Evolutionary conservation across 495 filamentous ascomycete species (phyloP), one percentile per base, ranked within the genome.

Genomic region (Aspergillus nidulans): DNA sequence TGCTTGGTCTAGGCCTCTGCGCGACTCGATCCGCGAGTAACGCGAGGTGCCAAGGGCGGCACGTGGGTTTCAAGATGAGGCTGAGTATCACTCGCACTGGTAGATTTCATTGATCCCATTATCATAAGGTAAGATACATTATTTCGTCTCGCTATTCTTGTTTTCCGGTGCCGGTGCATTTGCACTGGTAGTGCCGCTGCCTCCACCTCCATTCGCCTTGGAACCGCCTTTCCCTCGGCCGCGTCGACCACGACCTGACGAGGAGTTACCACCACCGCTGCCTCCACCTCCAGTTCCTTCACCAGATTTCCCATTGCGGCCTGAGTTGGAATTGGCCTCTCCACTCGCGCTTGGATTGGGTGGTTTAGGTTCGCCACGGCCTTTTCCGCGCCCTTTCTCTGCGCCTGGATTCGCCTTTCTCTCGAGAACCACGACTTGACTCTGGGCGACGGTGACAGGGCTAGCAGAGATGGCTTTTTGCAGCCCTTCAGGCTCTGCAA

Each of bases 391-490:
- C 3, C 68, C 58, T 28, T 73, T 72, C 52, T 74, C 68, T 12
- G 62, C 66, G 4, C 67, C 65, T 9, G 71, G 69, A 23, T 73
- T 73, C 32, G 61, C 83, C 72, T 91, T 91, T 48, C 88, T 76
- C 72, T 96, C 91, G 12, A 95, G 71, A 10, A 96, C 88, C 59
- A 91, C 87, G 6, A 96, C 90, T 6, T 87, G 85, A 8, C 89
- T 90, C 70, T 92, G 87, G 10, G 86, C 91, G 9, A 96, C 83
- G 6, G 83, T 73, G 16, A 95, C 78, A 0, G 89, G 89, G 61
- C 88, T 95, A 15, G 86, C 89, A 18, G 83, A 79, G 60, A 96
- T 87, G 20, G 91, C 91, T 58, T 86, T 87, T 59, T 81, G 81
- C 20, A 96, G 74, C 7, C 79, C 79, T 16, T 86, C 81, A 2